A percentile compares a stretch with the other conserved stretches of the same genome.
These are phyloP conservation scores for Cantharellus anzutake DNA, from an alignment of 768 basidiomycete genomes.

Conservation along the genomic window DNA sequence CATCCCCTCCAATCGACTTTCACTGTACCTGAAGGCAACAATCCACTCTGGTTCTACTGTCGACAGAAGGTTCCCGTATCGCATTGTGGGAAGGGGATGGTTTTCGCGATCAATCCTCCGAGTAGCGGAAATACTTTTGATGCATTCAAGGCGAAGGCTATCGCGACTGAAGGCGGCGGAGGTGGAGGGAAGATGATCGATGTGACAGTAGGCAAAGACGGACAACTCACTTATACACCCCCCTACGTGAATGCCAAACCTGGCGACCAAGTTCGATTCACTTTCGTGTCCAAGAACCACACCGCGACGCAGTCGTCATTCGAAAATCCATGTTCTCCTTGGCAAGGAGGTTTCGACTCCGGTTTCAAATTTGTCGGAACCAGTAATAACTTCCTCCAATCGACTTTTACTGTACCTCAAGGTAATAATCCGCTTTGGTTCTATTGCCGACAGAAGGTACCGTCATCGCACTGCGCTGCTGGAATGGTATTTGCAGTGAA, in stretches of 20 bases:
- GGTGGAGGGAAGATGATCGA: background rate
- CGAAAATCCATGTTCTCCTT: background rate
- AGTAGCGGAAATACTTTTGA: constrained; percentile 5
- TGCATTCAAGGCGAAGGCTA: background rate
- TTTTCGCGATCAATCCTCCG: constrained; percentile 8
- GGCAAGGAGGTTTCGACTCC: constrained; percentile 32
- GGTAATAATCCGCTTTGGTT: background rate
- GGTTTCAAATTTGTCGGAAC: constrained; percentile 27
- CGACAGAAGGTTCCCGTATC: constrained; percentile 1
- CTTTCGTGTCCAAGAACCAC: background rate
- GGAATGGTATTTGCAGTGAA: constrained; percentile 10
- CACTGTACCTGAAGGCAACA: background rate
- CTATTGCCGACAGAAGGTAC: constrained; percentile 6
- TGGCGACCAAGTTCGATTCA: background rate
- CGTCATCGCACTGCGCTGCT: constrained; percentile 6
- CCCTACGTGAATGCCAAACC: background rate
- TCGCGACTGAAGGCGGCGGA: background rate
- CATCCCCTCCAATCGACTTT: background rate
- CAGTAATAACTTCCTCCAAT: background rate
- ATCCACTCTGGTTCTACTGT: constrained; percentile 9
- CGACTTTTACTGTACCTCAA: background rate
- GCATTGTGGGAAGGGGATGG: constrained; percentile 9
- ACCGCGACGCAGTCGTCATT: background rate
- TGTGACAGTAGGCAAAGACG: constrained; percentile 6
- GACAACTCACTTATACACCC: background rate